Evolutionary conservation across 371 early-diverging fungal species (phyloP).

Genomic region (Mucor velutinosus): DNA sequence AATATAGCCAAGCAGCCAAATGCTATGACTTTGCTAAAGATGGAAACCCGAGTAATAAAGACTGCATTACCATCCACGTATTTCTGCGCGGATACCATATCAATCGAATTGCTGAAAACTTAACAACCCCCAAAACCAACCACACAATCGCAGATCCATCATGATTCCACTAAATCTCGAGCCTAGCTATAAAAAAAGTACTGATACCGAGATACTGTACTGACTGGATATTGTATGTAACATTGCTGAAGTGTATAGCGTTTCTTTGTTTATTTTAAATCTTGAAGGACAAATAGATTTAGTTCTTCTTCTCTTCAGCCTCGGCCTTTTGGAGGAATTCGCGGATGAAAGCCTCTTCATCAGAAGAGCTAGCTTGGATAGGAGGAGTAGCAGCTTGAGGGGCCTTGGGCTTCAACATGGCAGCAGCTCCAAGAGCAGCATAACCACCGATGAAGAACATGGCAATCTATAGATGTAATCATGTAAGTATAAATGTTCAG

Average conservation of each 20-base stretch:
- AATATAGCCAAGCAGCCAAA: not conserved
- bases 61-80: not conserved
- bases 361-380: conserved; percentile 67
- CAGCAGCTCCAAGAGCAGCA: conserved; percentile 38
- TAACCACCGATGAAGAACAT: conserved; percentile 54
- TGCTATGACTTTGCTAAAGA: not conserved
- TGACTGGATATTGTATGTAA: not conserved
- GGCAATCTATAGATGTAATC: conserved; percentile 33
- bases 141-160: not conserved
- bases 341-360: conserved; percentile 69
- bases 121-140: not conserved
- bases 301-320: conserved; percentile 55
- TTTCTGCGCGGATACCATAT: not conserved
- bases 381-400: conserved; percentile 59
- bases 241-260: conserved; percentile 2
- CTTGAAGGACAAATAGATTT: not conserved
- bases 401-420: conserved; percentile 51
- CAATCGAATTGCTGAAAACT: not conserved
- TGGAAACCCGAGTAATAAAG: not conserved
- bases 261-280: conserved; percentile 1
- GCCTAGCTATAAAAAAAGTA: not conserved
- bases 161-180: not conserved
- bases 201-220: not conserved
- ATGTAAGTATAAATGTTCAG: not conserved
- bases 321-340: conserved; percentile 71